A percentile compares a stretch with the other conserved stretches of the same genome.
Evolutionary conservation across 2,329 filamentous ascomycete species (phyloP).

Genomic region (Beauveria sp.): DNA sequence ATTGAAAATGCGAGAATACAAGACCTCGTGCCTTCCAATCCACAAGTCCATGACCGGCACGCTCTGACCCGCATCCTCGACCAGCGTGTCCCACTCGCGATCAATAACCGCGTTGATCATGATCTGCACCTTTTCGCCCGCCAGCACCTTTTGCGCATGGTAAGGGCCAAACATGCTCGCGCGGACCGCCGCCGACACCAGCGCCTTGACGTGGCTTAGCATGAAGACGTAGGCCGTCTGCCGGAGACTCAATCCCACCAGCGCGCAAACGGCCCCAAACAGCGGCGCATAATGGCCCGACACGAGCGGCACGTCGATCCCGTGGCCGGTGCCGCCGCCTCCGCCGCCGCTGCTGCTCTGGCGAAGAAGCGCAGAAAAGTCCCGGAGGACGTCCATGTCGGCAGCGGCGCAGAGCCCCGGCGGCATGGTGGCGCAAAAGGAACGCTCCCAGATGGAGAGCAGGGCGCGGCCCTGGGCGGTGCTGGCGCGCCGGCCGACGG

Average conservation of each 20-base stretch:
- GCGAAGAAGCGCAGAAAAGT: conserved; percentile 31
- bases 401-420: conserved; percentile 12
- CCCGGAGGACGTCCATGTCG: conserved; percentile 24
- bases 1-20: conserved; percentile 84
- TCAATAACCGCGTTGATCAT: conserved; percentile 52
- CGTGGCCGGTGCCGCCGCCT: no score
- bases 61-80: conserved; percentile 65
- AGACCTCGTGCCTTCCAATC: conserved; percentile 72
- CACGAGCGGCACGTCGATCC: conserved; percentile 31
- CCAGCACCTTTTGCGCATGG: conserved; percentile 67
- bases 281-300: conserved; percentile 64
- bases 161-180: conserved; percentile 75
- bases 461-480: conserved; percentile 69
- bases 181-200: conserved; percentile 69
- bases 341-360: conserved; percentile 10
- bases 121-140: conserved; percentile 48
- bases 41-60: conserved; percentile 76
- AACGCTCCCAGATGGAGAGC: conserved; percentile 68
- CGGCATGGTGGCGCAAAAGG: conserved; percentile 41
- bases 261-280: conserved; percentile 56
- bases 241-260: conserved; percentile 51
- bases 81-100: conserved; percentile 48
- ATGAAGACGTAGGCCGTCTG: conserved; percentile 70
- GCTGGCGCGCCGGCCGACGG: conserved; percentile 69
- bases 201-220: conserved; percentile 67